Conservation (phyloP, 1,284 basidiomycete genomes). For the Melampsora americana region DNA sequence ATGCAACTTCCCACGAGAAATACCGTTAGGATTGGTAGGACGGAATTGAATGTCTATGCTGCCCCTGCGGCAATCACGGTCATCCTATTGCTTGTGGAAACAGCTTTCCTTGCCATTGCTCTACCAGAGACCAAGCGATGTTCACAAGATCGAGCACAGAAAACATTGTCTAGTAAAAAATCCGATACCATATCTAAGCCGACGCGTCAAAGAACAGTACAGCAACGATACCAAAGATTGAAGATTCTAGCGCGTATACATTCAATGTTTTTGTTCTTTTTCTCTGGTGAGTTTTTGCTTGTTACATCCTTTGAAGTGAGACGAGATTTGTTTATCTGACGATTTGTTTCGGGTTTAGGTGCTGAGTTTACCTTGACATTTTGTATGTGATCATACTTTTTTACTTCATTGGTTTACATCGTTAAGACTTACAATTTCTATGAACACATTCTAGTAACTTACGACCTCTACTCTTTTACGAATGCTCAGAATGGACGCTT, state of each 20-base stretch:
- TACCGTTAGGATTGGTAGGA: slow-evolving; percentile 37
- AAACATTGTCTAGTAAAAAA: slow-evolving; percentile 54
- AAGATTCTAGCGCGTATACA: slow-evolving; percentile 64
- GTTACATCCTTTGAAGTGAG: slow-evolving; percentile 55
- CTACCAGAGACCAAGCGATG: slow-evolving; percentile 58
- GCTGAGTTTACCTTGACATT: slow-evolving; percentile 42
- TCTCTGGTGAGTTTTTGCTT: slow-evolving; percentile 62
- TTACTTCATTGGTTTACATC: not conserved
- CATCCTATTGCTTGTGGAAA: slow-evolving; percentile 49
- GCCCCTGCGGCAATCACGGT: slow-evolving; percentile 64
- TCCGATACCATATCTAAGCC: too few relatives aligned
- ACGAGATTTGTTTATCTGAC: slow-evolving; percentile 78
- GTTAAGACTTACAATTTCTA: not conserved
- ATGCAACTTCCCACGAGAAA: slow-evolving; percentile 51
- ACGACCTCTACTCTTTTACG: slow-evolving; percentile 18
- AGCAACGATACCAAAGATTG: slow-evolving; percentile 49
- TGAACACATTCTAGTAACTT: not conserved
- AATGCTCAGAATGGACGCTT: slow-evolving; percentile 71
- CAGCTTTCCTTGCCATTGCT: slow-evolving; percentile 45
- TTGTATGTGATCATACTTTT: not conserved
- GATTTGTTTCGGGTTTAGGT: slow-evolving; percentile 19
- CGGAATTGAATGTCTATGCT: slow-evolving; percentile 75
- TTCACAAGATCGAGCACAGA: slow-evolving; percentile 63
- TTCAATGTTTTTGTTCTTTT: slow-evolving; percentile 76
- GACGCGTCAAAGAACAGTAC: not conserved